Conservation (phyloP, 2,329 filamentous ascomycete species). For the Trichoderma lentiforme region DNA sequence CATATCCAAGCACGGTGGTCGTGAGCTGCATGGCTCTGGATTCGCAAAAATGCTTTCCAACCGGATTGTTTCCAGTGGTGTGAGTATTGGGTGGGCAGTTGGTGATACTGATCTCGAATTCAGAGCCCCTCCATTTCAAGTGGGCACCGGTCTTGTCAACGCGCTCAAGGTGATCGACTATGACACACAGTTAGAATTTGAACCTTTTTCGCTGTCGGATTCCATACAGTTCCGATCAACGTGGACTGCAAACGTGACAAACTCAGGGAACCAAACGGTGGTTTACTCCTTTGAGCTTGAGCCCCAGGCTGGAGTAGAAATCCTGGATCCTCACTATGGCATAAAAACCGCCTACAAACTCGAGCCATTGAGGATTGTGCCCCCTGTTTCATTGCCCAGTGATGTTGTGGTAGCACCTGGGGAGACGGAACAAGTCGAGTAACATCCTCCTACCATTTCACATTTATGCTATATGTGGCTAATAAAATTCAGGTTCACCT, state of each 20-base stretch:
- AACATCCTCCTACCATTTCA: background rate
- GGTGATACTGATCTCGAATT: constrained; percentile 23
- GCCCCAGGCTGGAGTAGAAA: constrained; percentile 39
- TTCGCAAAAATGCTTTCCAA: constrained; percentile 33
- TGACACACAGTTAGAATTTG: constrained; percentile 34
- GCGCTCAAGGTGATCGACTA: constrained; percentile 42
- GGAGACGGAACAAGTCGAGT: constrained; percentile 30
- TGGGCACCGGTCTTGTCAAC: constrained; percentile 47
- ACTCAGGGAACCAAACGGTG: constrained; percentile 38
- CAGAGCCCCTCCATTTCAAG: constrained; percentile 37
- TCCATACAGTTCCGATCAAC: constrained; percentile 40
- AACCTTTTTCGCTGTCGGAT: constrained; percentile 48
- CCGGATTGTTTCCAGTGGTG: constrained; percentile 36
- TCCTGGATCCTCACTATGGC: constrained; percentile 30
- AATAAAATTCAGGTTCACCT: constrained; percentile 28
- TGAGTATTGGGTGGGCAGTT: constrained; percentile 31
- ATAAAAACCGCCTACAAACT: constrained; percentile 29
- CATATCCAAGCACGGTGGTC: constrained; percentile 41
- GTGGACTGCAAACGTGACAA: constrained; percentile 41
- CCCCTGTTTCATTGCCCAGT: constrained; percentile 30
- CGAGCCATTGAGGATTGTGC: constrained; percentile 28
- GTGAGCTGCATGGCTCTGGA: constrained; percentile 35
- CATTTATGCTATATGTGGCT: background rate
- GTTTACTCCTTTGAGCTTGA: constrained; percentile 42
- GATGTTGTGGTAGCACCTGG: constrained; percentile 29